These are phyloP conservation scores for Macrolepiota dolichaula DNA, from an alignment of 768 basidiomycete species.

Conservation along the genomic window DNA sequence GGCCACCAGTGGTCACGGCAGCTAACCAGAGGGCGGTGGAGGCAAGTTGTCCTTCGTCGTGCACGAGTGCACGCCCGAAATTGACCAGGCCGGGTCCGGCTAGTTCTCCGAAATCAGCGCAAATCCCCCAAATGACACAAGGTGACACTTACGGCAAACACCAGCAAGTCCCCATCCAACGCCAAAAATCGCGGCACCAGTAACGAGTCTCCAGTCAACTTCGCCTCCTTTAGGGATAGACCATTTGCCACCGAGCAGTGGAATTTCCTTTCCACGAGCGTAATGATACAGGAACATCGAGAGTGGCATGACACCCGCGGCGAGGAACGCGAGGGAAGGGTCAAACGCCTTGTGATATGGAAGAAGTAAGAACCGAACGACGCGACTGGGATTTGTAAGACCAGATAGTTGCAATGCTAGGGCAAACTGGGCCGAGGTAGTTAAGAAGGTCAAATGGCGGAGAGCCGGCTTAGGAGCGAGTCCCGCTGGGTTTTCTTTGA, in stretches of 20 bases:
- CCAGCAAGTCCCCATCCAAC: slow-evolving; percentile 61
- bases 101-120: slow-evolving; percentile 20
- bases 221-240: slow-evolving; percentile 33
- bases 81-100: slow-evolving; percentile 65
- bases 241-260: slow-evolving; percentile 43
- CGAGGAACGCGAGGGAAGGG: slow-evolving; percentile 52
- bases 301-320: slow-evolving; percentile 48
- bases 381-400: slow-evolving; percentile 44
- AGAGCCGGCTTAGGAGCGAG: slow-evolving; percentile 18
- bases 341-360: slow-evolving; percentile 51
- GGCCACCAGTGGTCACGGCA: slow-evolving; percentile 36
- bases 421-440: slow-evolving; percentile 48
- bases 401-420: slow-evolving; percentile 52
- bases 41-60: slow-evolving; percentile 28
- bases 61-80: slow-evolving; percentile 44
- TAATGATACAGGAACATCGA: slow-evolving; percentile 41
- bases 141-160: slow-evolving; percentile 50
- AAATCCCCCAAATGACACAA: background rate
- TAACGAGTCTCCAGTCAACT: slow-evolving; percentile 44
- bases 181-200: slow-evolving; percentile 56
- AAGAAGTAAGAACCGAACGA: slow-evolving; percentile 50
- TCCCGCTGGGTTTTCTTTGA: slow-evolving; percentile 10
- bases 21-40: slow-evolving; percentile 39
- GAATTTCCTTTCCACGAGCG: slow-evolving; percentile 32
- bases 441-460: slow-evolving; percentile 37